These are phyloP conservation scores for Cornus controversa DNA, from an alignment of 148 eudicot species.

Conservation along the genomic window DNA sequence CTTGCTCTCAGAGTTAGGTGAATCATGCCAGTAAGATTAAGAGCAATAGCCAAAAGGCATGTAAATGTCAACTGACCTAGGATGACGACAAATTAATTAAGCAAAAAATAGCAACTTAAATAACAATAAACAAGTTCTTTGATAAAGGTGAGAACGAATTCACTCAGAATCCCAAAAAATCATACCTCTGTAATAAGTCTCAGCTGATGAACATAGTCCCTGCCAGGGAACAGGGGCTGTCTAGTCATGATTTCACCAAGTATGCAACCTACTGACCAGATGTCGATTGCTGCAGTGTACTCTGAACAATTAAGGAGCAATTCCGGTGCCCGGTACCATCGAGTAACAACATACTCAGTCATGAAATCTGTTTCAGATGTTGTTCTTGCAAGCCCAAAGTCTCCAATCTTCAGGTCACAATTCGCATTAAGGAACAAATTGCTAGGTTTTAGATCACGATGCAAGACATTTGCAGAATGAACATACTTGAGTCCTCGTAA, in stretches of 20 bases:
- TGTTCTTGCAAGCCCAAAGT: constrained; percentile 57
- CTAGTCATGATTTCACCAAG: constrained; percentile 47
- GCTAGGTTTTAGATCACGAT: constrained; percentile 57
- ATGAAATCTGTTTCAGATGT: constrained; percentile 59
- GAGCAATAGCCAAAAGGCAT: neutral
- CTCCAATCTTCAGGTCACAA: constrained; percentile 49
- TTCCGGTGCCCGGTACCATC: constrained; percentile 59
- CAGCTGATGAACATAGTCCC: constrained; percentile 54
- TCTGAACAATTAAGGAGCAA: constrained; percentile 52
- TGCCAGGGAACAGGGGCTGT: constrained; percentile 52
- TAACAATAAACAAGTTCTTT: neutral
- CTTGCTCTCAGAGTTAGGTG: neutral
- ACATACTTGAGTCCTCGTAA: constrained; percentile 51
- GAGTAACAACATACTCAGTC: constrained; percentile 59
- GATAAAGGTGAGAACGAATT: neutral
- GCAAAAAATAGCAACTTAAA: too few relatives aligned
- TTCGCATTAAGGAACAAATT: constrained; percentile 46
- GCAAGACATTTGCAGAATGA: constrained; percentile 55
- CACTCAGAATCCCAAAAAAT: neutral
- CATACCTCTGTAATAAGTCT: constrained; percentile 50
- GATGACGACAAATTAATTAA: neutral
- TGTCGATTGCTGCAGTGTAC: constrained; percentile 59
- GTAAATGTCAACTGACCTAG: neutral
- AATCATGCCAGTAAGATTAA: too few relatives aligned
- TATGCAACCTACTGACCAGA: constrained; percentile 61